phyloP scores from a whole-genome alignment of 1,284 basidiomycete genomes.

The Ceratobasidium sp. region DNA sequence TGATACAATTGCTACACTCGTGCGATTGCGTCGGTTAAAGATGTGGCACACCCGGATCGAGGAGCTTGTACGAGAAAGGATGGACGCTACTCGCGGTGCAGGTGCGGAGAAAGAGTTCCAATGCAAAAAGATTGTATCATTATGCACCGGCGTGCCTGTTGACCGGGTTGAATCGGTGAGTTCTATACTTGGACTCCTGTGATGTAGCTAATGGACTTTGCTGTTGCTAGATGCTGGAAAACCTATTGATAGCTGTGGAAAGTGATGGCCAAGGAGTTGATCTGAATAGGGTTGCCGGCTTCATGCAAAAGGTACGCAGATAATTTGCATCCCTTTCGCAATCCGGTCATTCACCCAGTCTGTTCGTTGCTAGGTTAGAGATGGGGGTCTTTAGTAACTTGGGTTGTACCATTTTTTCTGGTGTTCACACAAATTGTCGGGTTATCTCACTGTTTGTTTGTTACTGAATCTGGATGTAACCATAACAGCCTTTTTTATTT shows the following conservation, averaged over 20 bases:
- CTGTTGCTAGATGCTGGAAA: slow-evolving; percentile 74
- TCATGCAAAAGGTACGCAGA: slow-evolving; percentile 64
- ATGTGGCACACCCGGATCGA: slow-evolving; percentile 83
- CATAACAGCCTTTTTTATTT: slow-evolving; percentile 34
- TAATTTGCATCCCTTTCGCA: not conserved
- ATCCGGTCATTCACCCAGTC: not conserved
- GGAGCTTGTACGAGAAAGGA: slow-evolving; percentile 68
- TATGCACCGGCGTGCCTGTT: slow-evolving; percentile 85
- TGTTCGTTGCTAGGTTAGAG: slow-evolving; percentile 39
- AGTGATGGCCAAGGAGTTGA: slow-evolving; percentile 85
- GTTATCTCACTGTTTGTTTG: slow-evolving; percentile 19
- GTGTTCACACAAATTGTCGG: slow-evolving; percentile 1
- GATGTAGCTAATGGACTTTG: not conserved
- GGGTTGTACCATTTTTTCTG: not conserved
- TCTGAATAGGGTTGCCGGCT: slow-evolving; percentile 82
- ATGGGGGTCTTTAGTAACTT: slow-evolving; percentile 32
- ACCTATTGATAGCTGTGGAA: slow-evolving; percentile 85
- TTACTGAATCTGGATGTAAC: slow-evolving; percentile 33
- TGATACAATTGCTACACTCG: slow-evolving; percentile 64
- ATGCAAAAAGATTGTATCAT: slow-evolving; percentile 87
- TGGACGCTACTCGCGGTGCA: slow-evolving; percentile 75
- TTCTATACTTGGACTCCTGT: slow-evolving; percentile 44
- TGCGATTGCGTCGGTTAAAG: slow-evolving; percentile 74
- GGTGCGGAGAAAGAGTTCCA: slow-evolving; percentile 85
- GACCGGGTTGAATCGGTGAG: slow-evolving; percentile 89